Evolutionary conservation across 2,329 filamentous ascomycete genomes (phyloP), one percentile per base, ranked within the genome.

Genomic region (Onygena corvina): DNA sequence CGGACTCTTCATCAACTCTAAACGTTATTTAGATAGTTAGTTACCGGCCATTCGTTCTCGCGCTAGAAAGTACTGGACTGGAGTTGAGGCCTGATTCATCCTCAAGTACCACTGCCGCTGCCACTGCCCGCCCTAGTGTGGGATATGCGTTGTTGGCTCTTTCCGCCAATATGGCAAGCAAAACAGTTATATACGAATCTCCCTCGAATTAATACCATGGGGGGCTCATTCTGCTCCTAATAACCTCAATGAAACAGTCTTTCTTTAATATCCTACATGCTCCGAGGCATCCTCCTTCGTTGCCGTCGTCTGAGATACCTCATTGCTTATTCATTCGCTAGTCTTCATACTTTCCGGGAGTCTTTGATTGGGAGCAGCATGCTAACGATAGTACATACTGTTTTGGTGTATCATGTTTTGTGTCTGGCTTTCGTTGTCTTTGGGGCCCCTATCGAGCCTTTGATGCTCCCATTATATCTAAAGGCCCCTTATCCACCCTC

Each of bases 401-500:
- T 14, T 12, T 6, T 25, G 21, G 3, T 7, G 21, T 12, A 25
- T 7, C 27, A 3, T 27, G 1, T 42, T 14, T 8, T 42, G 11
- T 42, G n/a, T 2, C 21, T 42, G 1, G 3, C 8, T 23, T 9
- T 21, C 27, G 12, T 42, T 12, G 25, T 23, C 36, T 27, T n/a
- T 27, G 36, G 11, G 16, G 16, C 8, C 11, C 21, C 12, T 3
- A n/a, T 42, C 36, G 36, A 27, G 8, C 12, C 36, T 27, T 11
- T 27, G 11, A 25, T 42, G n/a, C 21, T 42, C 12, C 36, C 36
- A 2, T 23, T 27, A 42, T 4, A 20, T 27, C 47, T 38, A 21
- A 47, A 46, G 9, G 51, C 44, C 8, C 56, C 58, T 21, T 12
- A 54, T 8, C 51, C 53, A 4, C 60, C 60, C 1, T 35, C 52